Evolutionary conservation across 768 basidiomycete genomes (phyloP).

Genomic region (Boletus bicolor): DNA sequence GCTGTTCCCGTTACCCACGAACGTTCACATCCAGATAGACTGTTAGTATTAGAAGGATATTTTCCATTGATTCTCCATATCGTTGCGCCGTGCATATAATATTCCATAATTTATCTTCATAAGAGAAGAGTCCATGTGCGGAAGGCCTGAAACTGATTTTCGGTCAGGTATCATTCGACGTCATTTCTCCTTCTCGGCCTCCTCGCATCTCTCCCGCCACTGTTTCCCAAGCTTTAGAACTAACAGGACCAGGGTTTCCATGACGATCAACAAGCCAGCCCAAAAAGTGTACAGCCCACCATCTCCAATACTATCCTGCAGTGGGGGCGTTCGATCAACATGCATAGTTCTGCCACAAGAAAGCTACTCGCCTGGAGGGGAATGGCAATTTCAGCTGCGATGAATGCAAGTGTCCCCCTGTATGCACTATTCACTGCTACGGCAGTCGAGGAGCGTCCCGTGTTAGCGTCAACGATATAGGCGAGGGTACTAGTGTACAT

Average conservation of each 20-base stretch:
- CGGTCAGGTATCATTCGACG: neutral
- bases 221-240: constrained; percentile 54
- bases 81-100: neutral
- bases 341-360: neutral
- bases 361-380: constrained; percentile 50
- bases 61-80: neutral
- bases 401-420: constrained; percentile 65
- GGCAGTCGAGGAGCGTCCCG: constrained; percentile 74
- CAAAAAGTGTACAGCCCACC: constrained; percentile 37
- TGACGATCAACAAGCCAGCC: constrained; percentile 51
- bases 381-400: constrained; percentile 73
- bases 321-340: neutral
- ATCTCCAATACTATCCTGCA: constrained; percentile 25
- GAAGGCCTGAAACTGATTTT: neutral
- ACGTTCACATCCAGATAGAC: neutral
- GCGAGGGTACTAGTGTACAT: constrained; percentile 70
- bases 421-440: constrained; percentile 74
- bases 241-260: constrained; percentile 52
- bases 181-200: constrained; percentile 33
- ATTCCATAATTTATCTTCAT: constrained; percentile 2
- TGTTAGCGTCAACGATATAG: constrained; percentile 85
- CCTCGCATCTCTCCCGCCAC: constrained; percentile 57
- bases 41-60: neutral
- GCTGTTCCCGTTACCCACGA: neutral
- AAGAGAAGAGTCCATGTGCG: neutral